Percentiles rank a stretch among this genome's conserved stretches.
Evolutionary conservation across 208 protist genomes (phyloP).

Genomic region (Wallacemonas sp.): DNA sequence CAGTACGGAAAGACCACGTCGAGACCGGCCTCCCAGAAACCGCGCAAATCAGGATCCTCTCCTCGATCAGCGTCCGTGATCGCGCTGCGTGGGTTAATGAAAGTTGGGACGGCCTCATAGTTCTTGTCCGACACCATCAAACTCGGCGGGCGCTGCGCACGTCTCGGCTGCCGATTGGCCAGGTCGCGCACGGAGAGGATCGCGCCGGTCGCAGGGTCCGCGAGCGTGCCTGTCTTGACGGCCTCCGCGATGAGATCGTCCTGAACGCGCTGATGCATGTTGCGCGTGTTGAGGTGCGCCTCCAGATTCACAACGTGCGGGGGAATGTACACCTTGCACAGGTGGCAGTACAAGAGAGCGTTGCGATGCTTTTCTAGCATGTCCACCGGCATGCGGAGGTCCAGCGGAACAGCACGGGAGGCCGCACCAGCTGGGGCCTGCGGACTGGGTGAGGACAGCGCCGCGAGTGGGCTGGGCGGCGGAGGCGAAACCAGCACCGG

Average conservation of each 20-base stretch:
- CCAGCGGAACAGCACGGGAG: constrained; percentile 5
- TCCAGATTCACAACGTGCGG: constrained; percentile 23
- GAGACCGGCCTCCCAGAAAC: constrained; percentile 26
- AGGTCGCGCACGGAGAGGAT: constrained; percentile 11
- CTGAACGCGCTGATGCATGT: constrained; percentile 9
- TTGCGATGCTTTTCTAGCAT: constrained; percentile 16
- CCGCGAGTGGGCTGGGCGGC: no score
- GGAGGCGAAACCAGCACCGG: background rate
- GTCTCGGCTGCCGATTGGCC: background rate
- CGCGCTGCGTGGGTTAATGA: constrained; percentile 19
- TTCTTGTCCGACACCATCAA: constrained; percentile 24
- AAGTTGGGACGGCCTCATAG: constrained; percentile 21
- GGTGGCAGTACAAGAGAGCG: constrained; percentile 23
- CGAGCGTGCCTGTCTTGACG: constrained; percentile 6
- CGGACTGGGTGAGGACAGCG: no score
- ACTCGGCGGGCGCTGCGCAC: constrained; percentile 17
- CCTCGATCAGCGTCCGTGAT: constrained; percentile 19
- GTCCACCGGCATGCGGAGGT: constrained; percentile 18
- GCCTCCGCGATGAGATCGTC: constrained; percentile 11
- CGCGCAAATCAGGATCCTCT: constrained; percentile 6
- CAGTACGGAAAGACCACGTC: constrained; percentile 32
- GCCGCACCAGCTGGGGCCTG: background rate
- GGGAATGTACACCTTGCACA: constrained; percentile 23
- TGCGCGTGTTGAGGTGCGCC: constrained; percentile 18
- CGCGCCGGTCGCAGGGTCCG: background rate